Conservation (phyloP, 106 monocot species). For the Allium fistulosum region DNA sequence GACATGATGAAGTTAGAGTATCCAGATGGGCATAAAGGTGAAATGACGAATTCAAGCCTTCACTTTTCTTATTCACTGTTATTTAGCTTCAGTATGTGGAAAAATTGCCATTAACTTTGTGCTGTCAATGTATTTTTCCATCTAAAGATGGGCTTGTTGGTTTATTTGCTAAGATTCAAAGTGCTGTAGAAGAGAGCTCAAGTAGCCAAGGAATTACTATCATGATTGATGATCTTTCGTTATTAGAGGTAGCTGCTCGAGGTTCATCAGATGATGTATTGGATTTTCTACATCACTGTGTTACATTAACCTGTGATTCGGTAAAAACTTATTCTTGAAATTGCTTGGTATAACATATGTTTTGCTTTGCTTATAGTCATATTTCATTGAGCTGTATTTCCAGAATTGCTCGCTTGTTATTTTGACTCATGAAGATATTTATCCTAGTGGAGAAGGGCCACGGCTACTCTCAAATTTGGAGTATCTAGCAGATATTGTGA, state of each 20-base stretch:
- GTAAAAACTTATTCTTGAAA: constrained; percentile 3
- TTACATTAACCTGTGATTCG: constrained; percentile 52
- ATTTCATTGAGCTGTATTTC: background rate
- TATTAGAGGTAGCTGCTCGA: constrained; percentile 66
- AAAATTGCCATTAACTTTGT: no score
- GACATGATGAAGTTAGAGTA: constrained; percentile 53
- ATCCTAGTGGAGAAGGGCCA: constrained; percentile 31
- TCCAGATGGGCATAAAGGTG: constrained; percentile 22
- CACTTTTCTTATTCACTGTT: no score
- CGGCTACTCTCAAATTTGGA: constrained; percentile 29
- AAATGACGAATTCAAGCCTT: background rate
- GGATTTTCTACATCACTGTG: constrained; percentile 76
- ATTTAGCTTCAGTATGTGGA: no score
- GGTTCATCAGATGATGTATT: constrained; percentile 61
- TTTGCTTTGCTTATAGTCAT: background rate
- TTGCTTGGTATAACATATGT: background rate
- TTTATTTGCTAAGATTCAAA: constrained; percentile 49
- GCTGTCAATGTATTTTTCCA: no score
- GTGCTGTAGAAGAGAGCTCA: constrained; percentile 27
- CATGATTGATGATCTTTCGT: constrained; percentile 82
- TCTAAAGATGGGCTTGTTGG: constrained; percentile 29
- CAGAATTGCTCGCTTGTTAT: constrained; percentile 72
- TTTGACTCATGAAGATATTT: constrained; percentile 83
- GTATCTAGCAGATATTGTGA: constrained; percentile 19
- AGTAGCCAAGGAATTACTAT: constrained; percentile 27